Percentiles rank a stretch among this genome's conserved stretches.
Conservation (phyloP, 345 rosid species). For the Diplotaxis tenuifolia region DNA sequence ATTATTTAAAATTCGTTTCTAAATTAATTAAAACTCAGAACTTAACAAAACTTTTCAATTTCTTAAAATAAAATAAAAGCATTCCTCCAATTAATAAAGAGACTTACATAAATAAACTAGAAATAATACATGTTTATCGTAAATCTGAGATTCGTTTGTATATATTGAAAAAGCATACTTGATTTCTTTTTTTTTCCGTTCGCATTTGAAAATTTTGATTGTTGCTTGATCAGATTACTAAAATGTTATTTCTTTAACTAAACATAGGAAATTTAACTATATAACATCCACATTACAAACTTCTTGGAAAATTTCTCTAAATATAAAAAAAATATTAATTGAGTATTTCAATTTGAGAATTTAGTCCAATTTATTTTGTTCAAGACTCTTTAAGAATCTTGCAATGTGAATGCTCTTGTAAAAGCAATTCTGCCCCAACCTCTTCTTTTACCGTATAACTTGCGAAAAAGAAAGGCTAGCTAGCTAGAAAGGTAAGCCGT, state of each 20-base stretch:
- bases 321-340: too few species aligned
- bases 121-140: neutral
- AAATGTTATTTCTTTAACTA: neutral
- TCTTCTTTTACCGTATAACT: slow-evolving; percentile 24
- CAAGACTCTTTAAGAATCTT: too few species aligned
- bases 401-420: neutral
- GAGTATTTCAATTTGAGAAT: too few species aligned
- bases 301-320: too few species aligned
- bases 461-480: slow-evolving; percentile 28
- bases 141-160: neutral
- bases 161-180: neutral
- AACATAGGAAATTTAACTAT: neutral
- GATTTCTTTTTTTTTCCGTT: neutral
- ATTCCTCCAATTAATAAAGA: neutral
- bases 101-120: neutral
- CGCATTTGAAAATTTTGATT: neutral
- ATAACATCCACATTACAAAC: too few species aligned
- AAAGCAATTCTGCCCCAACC: neutral
- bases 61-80: neutral
- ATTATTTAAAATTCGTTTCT: neutral
- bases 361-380: too few species aligned
- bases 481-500: slow-evolving; percentile 30
- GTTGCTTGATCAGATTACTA: neutral
- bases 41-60: neutral
- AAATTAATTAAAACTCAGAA: neutral